phyloP scores from a whole-genome alignment of 2,329 filamentous ascomycete species.

The Emericellopsis cladophorae region DNA sequence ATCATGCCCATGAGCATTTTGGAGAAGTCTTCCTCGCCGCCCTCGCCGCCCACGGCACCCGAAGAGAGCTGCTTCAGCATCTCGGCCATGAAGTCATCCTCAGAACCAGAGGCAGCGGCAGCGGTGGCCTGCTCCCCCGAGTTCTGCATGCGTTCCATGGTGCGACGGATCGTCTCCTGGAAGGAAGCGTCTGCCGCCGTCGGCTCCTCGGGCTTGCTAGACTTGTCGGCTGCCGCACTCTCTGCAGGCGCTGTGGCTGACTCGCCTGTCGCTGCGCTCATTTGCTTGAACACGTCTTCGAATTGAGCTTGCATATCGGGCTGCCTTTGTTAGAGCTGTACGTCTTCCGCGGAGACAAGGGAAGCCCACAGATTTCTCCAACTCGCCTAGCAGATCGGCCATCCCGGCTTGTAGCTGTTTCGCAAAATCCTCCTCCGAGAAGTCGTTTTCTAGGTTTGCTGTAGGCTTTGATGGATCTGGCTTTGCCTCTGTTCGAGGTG shows the following conservation, averaged over 20 bases:
- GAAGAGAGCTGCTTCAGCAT: slow-evolving; percentile 69
- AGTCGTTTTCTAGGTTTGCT: slow-evolving; percentile 21
- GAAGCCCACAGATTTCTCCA: slow-evolving; percentile 45
- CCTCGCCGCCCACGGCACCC: slow-evolving; percentile 49
- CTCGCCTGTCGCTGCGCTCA: slow-evolving; percentile 38
- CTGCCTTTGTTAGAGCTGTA: slow-evolving; percentile 16
- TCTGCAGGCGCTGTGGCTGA: slow-evolving; percentile 13
- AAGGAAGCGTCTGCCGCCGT: slow-evolving; percentile 53
- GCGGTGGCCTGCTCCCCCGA: slow-evolving; percentile 79
- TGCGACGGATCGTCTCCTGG: slow-evolving; percentile 82
- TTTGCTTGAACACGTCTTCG: slow-evolving; percentile 63
- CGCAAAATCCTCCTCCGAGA: slow-evolving; percentile 67
- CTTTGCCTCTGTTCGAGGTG: slow-evolving; percentile 11
- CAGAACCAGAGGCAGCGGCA: slow-evolving; percentile 52
- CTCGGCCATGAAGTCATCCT: slow-evolving; percentile 78
- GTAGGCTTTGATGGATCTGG: slow-evolving; percentile 14
- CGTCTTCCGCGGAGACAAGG: neutral
- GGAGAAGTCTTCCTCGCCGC: slow-evolving; percentile 70
- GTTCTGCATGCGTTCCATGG: slow-evolving; percentile 91
- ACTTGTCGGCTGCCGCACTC: slow-evolving; percentile 10
- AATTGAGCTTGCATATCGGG: slow-evolving; percentile 69
- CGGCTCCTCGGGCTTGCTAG: slow-evolving; percentile 7
- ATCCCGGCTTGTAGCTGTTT: slow-evolving; percentile 83
- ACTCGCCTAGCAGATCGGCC: slow-evolving; percentile 65
- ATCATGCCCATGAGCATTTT: slow-evolving; percentile 97